Conservation (phyloP, 495 filamentous ascomycete genomes). For the Talaromyces proteolyticus region DNA sequence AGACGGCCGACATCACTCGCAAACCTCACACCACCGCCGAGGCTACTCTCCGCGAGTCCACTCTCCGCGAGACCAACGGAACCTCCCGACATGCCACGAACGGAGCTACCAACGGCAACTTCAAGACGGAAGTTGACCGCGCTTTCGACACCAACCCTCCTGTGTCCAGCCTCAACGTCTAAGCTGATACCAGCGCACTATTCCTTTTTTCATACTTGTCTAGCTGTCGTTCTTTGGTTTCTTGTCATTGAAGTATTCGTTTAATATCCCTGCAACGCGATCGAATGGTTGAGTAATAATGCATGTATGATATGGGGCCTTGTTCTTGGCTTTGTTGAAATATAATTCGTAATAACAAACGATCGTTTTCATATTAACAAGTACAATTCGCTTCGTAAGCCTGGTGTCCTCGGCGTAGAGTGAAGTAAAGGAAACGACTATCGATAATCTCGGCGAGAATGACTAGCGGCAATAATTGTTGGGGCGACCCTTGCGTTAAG, state of each 20-base stretch:
- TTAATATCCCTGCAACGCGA: not conserved
- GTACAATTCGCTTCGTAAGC: no score
- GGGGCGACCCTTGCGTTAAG: not conserved
- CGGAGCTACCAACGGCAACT: slow-evolving; percentile 24
- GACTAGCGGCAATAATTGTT: no score
- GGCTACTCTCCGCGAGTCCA: slow-evolving; percentile 9
- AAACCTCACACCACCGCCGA: slow-evolving; percentile 51
- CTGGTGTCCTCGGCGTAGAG: no score
- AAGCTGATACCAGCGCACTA: no score
- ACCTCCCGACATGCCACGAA: slow-evolving; percentile 14
- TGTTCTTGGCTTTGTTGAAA: not conserved
- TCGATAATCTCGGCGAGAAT: no score
- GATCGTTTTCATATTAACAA: no score
- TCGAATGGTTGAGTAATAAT: not conserved
- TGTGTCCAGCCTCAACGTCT: no score
- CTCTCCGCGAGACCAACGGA: slow-evolving; percentile 5
- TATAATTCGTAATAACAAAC: not conserved
- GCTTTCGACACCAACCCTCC: slow-evolving; percentile 31
- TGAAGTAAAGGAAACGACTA: no score
- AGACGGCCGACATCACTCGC: slow-evolving; percentile 55
- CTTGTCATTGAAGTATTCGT: not conserved
- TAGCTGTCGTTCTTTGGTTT: not conserved
- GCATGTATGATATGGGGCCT: not conserved
- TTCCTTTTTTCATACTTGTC: not conserved
- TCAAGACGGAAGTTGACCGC: slow-evolving; percentile 50